Conservation (phyloP, 2,329 filamentous ascomycete species). For the Acrocalymma vagum region DNA sequence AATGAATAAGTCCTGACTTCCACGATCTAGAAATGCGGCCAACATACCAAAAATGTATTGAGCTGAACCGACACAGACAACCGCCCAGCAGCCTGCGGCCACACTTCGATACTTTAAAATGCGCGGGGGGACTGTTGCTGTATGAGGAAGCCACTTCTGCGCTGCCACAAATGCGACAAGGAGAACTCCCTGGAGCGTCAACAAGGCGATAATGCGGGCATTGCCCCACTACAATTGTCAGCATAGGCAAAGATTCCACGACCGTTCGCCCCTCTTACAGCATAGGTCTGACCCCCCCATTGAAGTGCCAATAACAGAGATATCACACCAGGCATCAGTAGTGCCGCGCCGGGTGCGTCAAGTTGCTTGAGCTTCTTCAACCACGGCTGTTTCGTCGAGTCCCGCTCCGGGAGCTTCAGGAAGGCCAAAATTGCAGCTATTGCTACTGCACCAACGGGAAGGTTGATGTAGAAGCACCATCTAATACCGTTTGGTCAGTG, state of each 20-base stretch:
- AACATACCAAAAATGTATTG: constrained; percentile 27
- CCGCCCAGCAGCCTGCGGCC: constrained; percentile 29
- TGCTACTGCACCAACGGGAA: constrained; percentile 6
- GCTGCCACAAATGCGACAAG: constrained; percentile 16
- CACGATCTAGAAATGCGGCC: too few relatives aligned
- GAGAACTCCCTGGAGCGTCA: constrained; percentile 47
- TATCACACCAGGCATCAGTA: constrained; percentile 48
- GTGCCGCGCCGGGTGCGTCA: constrained; percentile 39
- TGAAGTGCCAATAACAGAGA: constrained; percentile 57
- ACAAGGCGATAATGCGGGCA: constrained; percentile 53
- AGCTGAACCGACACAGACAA: constrained; percentile 27
- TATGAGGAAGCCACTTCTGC: constrained; percentile 11
- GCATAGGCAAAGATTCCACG: constrained; percentile 59
- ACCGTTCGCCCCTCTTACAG: constrained; percentile 54
- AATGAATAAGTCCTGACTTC: not conserved
- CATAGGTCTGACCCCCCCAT: constrained; percentile 47
- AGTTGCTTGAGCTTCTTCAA: constrained; percentile 7
- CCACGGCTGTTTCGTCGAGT: not conserved
- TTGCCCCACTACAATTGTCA: constrained; percentile 56
- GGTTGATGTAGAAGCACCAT: constrained; percentile 21
- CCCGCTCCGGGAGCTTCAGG: not conserved
- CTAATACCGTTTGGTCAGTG: not conserved
- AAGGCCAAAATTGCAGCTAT: constrained; percentile 1
- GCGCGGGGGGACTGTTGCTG: constrained; percentile 40
- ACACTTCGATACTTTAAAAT: constrained; percentile 45